These are phyloP conservation scores for Paulownia fortunei DNA, from an alignment of 257 asterid species.

Conservation along the genomic window DNA sequence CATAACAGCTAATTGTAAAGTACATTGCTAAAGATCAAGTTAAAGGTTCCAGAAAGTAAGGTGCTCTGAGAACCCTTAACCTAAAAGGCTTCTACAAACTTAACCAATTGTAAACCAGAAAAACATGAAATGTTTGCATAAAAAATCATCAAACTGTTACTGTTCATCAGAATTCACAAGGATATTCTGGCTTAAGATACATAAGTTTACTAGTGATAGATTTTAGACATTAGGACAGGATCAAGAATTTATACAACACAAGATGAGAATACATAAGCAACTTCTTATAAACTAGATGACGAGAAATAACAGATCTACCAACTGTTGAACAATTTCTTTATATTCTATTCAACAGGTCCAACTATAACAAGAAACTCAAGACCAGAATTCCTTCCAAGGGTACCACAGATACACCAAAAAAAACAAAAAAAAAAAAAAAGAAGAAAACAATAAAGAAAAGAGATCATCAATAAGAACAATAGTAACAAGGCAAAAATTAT, in stretches of 20 bases:
- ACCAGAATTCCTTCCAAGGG: not conserved
- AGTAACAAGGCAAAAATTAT: slow-evolving; percentile 6
- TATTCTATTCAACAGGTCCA: not conserved
- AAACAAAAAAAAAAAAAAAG: slow-evolving; percentile 16
- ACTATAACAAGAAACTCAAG: not conserved
- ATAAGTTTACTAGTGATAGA: slow-evolving; percentile 5
- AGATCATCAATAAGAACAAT: not conserved
- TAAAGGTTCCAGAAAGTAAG: not conserved
- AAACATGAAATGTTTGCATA: no score
- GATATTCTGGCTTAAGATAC: not conserved
- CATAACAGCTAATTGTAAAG: not conserved
- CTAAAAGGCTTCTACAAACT: not conserved
- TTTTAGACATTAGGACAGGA: slow-evolving; percentile 7
- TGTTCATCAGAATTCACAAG: no score
- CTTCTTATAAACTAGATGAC: no score
- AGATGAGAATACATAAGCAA: no score
- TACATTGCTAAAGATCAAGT: not conserved
- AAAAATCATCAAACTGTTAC: no score
- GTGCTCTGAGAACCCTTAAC: not conserved
- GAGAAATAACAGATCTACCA: not conserved
- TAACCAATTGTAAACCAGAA: no score
- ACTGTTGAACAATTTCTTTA: not conserved
- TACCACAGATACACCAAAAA: not conserved
- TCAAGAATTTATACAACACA: not conserved
- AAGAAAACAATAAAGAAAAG: not conserved